phyloP scores from a whole-genome alignment of 805 yeast genomes.

The Metschnikowia borealis region DNA sequence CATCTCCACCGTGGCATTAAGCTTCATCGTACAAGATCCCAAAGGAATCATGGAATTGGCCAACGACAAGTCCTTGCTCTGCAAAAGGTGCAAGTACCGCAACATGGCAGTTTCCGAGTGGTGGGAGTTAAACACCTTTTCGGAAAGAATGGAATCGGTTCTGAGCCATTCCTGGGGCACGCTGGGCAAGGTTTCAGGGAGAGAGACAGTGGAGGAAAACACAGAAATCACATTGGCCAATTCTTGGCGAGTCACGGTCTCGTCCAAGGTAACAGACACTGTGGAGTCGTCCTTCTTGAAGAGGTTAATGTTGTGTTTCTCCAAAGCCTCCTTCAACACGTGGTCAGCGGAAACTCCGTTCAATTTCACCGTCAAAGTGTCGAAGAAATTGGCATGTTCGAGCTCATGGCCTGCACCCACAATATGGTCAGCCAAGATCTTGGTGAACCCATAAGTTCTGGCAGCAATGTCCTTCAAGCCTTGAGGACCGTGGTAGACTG shows the following conservation, averaged over 20 bases:
- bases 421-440: slow-evolving; percentile 63
- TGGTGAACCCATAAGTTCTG: slow-evolving; percentile 71
- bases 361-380: slow-evolving; percentile 71
- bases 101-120: slow-evolving; percentile 95
- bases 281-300: slow-evolving; percentile 59
- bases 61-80: slow-evolving; percentile 81
- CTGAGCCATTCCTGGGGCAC: slow-evolving; percentile 50
- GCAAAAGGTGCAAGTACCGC: slow-evolving; percentile 81
- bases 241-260: slow-evolving; percentile 68
- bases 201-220: slow-evolving; percentile 43
- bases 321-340: slow-evolving; percentile 55
- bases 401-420: slow-evolving; percentile 41
- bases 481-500: slow-evolving; percentile 91
- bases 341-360: slow-evolving; percentile 50
- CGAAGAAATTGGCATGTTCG: slow-evolving; percentile 69
- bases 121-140: slow-evolving; percentile 78
- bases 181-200: slow-evolving; percentile 40
- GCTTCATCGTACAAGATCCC: slow-evolving; percentile 97
- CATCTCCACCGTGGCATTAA: slow-evolving; percentile 95
- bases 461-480: slow-evolving; percentile 77
- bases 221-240: slow-evolving; percentile 52
- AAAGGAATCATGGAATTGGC: slow-evolving; percentile 97
- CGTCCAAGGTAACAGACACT: slow-evolving; percentile 85
- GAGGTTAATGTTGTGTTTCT: slow-evolving; percentile 65
- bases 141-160: slow-evolving; percentile 57